Conservation (phyloP, 495 filamentous ascomycete genomes). For the Tricharina praecox region DNA sequence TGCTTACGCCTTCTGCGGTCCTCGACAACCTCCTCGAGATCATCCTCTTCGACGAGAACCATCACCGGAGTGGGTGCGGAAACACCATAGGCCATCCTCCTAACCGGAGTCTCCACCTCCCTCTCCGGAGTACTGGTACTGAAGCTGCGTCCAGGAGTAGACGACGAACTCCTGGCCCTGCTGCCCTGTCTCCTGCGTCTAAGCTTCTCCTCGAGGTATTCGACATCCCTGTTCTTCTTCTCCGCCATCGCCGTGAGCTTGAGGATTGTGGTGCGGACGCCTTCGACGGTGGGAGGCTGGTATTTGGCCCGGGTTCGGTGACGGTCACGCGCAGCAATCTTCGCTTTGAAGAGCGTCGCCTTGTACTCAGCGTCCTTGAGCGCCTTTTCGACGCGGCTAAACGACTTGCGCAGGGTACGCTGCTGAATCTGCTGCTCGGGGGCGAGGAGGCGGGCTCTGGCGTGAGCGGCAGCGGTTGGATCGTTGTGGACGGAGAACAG, state of each 20-base stretch:
- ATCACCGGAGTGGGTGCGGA: slow-evolving; percentile 12
- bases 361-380: slow-evolving; percentile 65
- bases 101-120: slow-evolving; percentile 10
- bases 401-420: slow-evolving; percentile 57
- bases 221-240: slow-evolving; percentile 70
- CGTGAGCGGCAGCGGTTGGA: slow-evolving; percentile 41
- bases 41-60: slow-evolving; percentile 17
- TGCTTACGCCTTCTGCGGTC: slow-evolving; percentile 23
- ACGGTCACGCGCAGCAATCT: slow-evolving; percentile 43
- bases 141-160: slow-evolving; percentile 11
- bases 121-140: slow-evolving; percentile 16
- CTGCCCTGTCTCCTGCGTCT: slow-evolving; percentile 16
- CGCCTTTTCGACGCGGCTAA: slow-evolving; percentile 49
- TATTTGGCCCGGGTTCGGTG: slow-evolving; percentile 31
- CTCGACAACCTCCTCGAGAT: slow-evolving; percentile 23
- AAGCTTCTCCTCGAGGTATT: slow-evolving; percentile 74
- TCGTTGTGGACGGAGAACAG: slow-evolving; percentile 45
- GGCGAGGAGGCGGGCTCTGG: slow-evolving; percentile 54
- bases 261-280: slow-evolving; percentile 71
- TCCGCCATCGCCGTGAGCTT: slow-evolving; percentile 89
- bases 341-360: slow-evolving; percentile 64
- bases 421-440: slow-evolving; percentile 68
- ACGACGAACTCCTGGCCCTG: slow-evolving; percentile 5
- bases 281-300: slow-evolving; percentile 62
- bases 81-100: slow-evolving; percentile 7